Evolutionary conservation across 495 filamentous ascomycete genomes (phyloP), one percentile per base, ranked within the genome.

Genomic region (Tuber indicum): DNA sequence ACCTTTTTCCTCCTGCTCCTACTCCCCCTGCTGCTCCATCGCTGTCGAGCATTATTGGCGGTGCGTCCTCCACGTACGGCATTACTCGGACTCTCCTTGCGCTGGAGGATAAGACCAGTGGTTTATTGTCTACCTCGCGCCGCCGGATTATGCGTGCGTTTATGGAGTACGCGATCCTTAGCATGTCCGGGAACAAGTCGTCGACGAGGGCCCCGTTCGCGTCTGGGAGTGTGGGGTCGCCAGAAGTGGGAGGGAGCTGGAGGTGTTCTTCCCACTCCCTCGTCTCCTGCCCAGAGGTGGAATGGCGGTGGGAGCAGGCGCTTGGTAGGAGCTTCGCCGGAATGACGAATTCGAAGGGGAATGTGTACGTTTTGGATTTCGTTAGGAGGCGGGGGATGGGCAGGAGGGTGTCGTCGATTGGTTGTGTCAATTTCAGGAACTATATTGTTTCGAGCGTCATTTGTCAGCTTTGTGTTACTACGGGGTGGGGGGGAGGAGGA

Each of bases 291-390:
- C 0, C 0, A 32, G 58, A 12, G 8, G 23, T 58, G 49, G 49
- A 66, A n/a, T 85, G 86, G 10, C 73, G n/a, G 82, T 93, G 91
- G 52, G 84, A 85, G 84, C 92, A 94, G 8, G 88, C 82, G 75
- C 88, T 87, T 7, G 89, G 88, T 12, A 91, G 85, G 62, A 98
- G 87, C 17, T 90, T 89, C 44, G 89, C 87, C 1, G 96, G 96
- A 19, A 98, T 89, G 52, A 93, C 91, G 81, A 99, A 99, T 76
- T 89, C 90, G 85, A 98, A 99, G 2, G 93, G 92, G 74, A 97
- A 90, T 21, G 84, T 89, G 83, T 94, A 93, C 42, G 86, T 88
- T 72, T 85, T 86, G 5, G 90, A 92, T 3, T 89, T 87, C 83
- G 92, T 89, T 19, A 94, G 84, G 36, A 94, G 85, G 12, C 92